These are phyloP conservation scores for Verticillium isaacii DNA, from an alignment of 2,329 filamentous ascomycete genomes.

Conservation along the genomic window DNA sequence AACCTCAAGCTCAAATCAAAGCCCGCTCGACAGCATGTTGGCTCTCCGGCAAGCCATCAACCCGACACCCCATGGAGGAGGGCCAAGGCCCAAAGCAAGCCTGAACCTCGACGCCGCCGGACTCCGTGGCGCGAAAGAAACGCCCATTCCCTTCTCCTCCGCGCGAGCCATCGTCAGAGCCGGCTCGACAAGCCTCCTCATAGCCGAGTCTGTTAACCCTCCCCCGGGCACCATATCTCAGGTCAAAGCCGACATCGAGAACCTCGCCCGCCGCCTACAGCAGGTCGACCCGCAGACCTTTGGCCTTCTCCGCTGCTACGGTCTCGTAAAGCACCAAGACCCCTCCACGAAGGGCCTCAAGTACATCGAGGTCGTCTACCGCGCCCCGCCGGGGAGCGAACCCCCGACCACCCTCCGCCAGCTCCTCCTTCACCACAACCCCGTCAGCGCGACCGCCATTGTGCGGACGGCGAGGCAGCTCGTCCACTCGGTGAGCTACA, in stretches of 20 bases:
- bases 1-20: background rate
- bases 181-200: background rate
- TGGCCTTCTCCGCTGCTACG: conserved; percentile 22
- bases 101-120: background rate
- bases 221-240: background rate
- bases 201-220: background rate
- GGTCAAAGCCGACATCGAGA: conserved; percentile 16
- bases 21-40: background rate
- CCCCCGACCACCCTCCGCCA: background rate
- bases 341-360: background rate
- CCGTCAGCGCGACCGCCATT: conserved; percentile 14
- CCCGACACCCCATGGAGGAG: background rate
- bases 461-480: conserved; percentile 20
- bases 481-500: conserved; percentile 20
- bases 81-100: background rate
- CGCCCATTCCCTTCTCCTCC: conserved; percentile 2
- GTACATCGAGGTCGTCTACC: background rate
- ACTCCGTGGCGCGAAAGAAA: background rate
- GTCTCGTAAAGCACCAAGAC: conserved; percentile 11
- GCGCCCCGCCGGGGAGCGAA: background rate
- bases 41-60: background rate
- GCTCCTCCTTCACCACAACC: background rate
- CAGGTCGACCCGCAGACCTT: conserved; percentile 19
- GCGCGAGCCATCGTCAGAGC: background rate
- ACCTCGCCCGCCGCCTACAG: conserved; percentile 18